Evolutionary conservation across 2,329 filamentous ascomycete species (phyloP), one percentile per base, ranked within the genome.

Genomic region (Scolecobasidium constrictum): DNA sequence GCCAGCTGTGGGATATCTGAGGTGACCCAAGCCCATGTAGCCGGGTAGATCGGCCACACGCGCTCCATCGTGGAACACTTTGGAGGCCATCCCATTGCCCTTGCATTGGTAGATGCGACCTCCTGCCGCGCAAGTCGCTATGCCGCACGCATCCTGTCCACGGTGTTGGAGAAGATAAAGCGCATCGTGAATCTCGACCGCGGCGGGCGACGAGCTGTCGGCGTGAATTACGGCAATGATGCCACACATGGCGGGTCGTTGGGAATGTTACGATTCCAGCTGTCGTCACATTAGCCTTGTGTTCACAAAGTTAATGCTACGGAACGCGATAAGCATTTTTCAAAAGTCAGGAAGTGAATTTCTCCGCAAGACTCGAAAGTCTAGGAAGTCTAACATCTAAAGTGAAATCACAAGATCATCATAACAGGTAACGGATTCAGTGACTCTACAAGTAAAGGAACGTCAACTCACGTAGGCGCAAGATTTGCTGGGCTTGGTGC

Each of bases 101-200:
- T 95, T 95, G 69, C 83, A 83, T 59, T 93, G 86, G 59, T 82
- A 90, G 51, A 94, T 81, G 35, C 86, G 75, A 48, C 88, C 87
- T 26, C 84, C 84, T 12, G 68, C 73, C 52, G 73, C 81, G 71
- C 71, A 86, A 53, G 69, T 83, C 39, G 86, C 78, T 52, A 94
- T 90, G 49, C 87, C 87, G 43, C 80, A 84, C 39, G 87, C 87
- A 79, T 94, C 87, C 61, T 93, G 86, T 42, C 86, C 85, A 55
- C 84, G 75, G 59, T 87, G 63, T 49, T 64, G 49, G 34, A 56
- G 55, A 39, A 54, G 55, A 36, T 55, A 54, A 1, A 53, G 57
- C 17, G 63, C 63, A 54, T 65, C 63, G 49, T 66, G 63, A n/a
- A 65, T 59, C 48, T 66, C 63, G 38, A 63, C 58, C 48, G 59